Evolutionary conservation across 2,329 filamentous ascomycete species (phyloP).

Genomic region (Colletotrichum endophyticum): DNA sequence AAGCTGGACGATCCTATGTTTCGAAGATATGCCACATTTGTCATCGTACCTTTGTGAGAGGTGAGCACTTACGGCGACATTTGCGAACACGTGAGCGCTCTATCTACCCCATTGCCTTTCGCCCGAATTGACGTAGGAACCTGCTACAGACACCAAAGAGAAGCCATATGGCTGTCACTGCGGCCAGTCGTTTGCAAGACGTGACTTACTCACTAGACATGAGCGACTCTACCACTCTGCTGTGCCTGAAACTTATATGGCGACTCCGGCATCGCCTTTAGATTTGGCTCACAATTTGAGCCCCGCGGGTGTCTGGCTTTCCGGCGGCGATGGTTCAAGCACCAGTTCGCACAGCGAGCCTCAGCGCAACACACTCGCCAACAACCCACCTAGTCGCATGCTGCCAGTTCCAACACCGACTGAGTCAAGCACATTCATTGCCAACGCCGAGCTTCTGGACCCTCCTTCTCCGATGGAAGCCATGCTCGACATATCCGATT

Average conservation of each 20-base stretch:
- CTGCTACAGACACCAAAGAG: neutral
- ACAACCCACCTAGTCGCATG: neutral
- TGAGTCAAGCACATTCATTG: neutral
- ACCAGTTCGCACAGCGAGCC: neutral
- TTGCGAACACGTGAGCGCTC: neutral
- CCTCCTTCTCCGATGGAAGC: neutral
- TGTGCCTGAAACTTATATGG: neutral
- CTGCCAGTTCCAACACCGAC: neutral
- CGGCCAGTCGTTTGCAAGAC: neutral
- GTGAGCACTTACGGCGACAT: neutral
- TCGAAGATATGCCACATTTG: neutral
- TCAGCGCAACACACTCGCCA: neutral
- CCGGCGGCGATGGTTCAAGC: neutral
- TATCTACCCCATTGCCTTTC: neutral
- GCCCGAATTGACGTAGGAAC: neutral
- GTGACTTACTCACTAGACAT: neutral
- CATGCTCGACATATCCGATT: neutral
- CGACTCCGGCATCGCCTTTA: neutral
- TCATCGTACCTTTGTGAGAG: neutral
- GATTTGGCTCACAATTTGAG: neutral
- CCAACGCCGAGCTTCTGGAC: neutral
- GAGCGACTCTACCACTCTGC: neutral
- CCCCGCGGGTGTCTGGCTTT: neutral
- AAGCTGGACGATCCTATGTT: neutral
- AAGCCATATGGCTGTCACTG: constrained; percentile 1